Evolutionary conservation across 2,329 filamentous ascomycete species (phyloP), one percentile per base, ranked within the genome.

Genomic region (Fusarium denticulatum): DNA sequence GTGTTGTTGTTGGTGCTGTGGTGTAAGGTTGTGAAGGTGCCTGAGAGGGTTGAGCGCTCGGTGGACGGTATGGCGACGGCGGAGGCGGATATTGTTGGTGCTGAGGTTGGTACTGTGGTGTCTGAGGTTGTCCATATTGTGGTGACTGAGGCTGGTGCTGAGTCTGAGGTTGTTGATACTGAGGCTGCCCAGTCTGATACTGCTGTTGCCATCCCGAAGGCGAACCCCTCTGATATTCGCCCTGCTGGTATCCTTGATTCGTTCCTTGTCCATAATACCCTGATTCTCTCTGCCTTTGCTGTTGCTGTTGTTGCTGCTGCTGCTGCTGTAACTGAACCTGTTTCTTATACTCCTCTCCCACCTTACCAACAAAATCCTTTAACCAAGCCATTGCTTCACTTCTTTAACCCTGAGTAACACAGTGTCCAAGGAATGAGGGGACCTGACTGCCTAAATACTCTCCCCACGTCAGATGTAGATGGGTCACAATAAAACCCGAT

Each of bases 351-450:
- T 75, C 67, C 30, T 77, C 75, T 12, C 74, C 76, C 7, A 72
- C 76, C 60, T 77, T 79, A 12, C 68, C 74, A 13, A 79, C 49
- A 24, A 75, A 61, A 6, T 69, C 74, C 8, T 72, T 72, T 7
- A 78, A 50, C 60, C 76, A 75, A 22, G 72, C 75, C 77, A 79
- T 79, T 32, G 22, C 14, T 36, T 12, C 28, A 42, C 15, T 15
- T n/a, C 7, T 15, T 37, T 11, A 14, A 6, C 11, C 43, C 20
- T 15, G 24, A 39, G 20, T 24, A 42, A 16, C 7, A 64, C 46
- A 43, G 34, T 8, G 24, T 12, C 13, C n/a, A 40, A 45, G 34
- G 24, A 26, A 50, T 39, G 60, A 26, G 65, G 42, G 36, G 26
- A 13, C 13, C 9, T 40, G 36, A 24, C 63, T 53, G 42, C 52